Percentiles rank a stretch among this genome's conserved stretches.
phyloP scores from a whole-genome alignment of 306 rosid species.

The Vachellia collinsii region DNA sequence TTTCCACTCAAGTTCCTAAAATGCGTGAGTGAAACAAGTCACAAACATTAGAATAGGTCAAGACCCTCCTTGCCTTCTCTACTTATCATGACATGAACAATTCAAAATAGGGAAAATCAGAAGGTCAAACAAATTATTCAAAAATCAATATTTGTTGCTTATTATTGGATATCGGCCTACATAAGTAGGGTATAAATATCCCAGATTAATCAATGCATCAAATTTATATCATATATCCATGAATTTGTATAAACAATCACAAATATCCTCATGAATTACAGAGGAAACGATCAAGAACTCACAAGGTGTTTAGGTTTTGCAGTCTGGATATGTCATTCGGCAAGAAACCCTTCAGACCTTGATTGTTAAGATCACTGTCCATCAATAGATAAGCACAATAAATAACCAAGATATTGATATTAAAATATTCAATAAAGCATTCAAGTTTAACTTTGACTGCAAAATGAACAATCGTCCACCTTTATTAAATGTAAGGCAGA shows the following conservation, averaged over 20 bases:
- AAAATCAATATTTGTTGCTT: conserved; percentile 20
- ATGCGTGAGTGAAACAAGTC: conserved; percentile 10
- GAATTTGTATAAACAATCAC: conserved; percentile 24
- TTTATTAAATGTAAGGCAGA: conserved; percentile 23
- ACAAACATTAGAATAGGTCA: conserved; percentile 41
- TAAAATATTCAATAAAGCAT: conserved; percentile 29
- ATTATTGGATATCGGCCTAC: conserved; percentile 24
- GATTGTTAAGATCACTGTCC: conserved; percentile 89
- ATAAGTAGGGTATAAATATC: not conserved
- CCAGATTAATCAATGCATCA: not conserved
- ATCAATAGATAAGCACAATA: conserved; percentile 48
- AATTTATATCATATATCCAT: conserved; percentile 13
- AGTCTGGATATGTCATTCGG: conserved; percentile 74
- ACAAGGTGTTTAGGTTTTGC: conserved; percentile 78
- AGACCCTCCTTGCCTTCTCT: conserved; percentile 6
- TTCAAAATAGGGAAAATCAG: not conserved
- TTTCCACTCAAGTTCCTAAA: conserved; percentile 94
- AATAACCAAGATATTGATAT: conserved; percentile 35
- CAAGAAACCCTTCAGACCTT: conserved; percentile 87
- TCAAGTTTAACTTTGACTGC: conserved; percentile 23
- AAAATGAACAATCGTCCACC: not conserved
- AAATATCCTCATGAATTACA: conserved; percentile 16
- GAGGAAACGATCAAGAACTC: conserved; percentile 45
- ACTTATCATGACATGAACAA: conserved; percentile 20
- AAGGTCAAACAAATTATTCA: conserved; percentile 16